Conservation (phyloP, 2,329 filamentous ascomycete genomes). For the Penicillium sp. region DNA sequence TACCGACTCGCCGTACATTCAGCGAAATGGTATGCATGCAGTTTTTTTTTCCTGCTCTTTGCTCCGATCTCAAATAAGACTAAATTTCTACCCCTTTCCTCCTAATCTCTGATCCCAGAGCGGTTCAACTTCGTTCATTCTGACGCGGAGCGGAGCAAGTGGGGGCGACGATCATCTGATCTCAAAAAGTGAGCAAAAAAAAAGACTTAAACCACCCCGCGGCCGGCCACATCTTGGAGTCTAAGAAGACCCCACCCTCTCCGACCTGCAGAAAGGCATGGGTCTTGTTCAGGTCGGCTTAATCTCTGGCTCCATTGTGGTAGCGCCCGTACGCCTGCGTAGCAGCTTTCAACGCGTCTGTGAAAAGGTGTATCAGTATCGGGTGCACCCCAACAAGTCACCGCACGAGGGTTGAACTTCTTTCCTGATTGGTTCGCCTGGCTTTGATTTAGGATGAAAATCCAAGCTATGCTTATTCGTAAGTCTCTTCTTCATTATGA, state of each 20-base stretch:
- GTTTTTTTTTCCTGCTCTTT: too few relatives aligned
- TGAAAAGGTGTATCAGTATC: neutral
- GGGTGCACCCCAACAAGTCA: slow-evolving; percentile 1
- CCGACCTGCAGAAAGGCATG: slow-evolving; percentile 2
- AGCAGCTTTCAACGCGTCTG: neutral
- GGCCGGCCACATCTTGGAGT: neutral
- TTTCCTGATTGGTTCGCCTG: neutral
- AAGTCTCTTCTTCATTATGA: neutral
- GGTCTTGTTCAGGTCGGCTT: neutral
- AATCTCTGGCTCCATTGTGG: neutral
- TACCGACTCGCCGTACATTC: too few relatives aligned
- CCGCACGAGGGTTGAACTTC: neutral
- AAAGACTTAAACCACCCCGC: slow-evolving; percentile 28
- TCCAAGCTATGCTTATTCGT: slow-evolving; percentile 9
- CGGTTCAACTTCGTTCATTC: neutral
- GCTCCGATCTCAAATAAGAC: too few relatives aligned
- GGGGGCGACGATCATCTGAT: slow-evolving; percentile 54
- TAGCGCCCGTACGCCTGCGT: too few relatives aligned
- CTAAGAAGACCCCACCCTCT: neutral
- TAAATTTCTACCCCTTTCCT: neutral
- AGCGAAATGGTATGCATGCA: too few relatives aligned
- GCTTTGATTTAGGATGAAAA: neutral
- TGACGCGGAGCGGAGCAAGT: neutral
- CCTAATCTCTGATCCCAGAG: neutral
- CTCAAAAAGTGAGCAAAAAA: slow-evolving; percentile 36